Evolutionary conservation across 257 asterid genomes (phyloP), one percentile per base, ranked within the genome.

Genomic region (Ballota nigra): DNA sequence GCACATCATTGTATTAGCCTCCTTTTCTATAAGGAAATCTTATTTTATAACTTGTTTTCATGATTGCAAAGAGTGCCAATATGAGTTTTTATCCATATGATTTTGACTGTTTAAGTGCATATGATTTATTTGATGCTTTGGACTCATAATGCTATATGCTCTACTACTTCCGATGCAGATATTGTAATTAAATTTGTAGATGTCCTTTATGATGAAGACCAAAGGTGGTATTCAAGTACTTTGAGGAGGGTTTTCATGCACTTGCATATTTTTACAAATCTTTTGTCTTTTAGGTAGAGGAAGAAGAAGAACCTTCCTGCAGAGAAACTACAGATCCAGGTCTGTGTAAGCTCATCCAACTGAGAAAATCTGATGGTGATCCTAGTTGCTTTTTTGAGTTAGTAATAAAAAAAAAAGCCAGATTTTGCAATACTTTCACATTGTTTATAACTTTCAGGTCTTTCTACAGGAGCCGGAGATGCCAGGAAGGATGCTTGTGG

Each of bases 401-500:
- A 43, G 64, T 33, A 28, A 6, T 59, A 19, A 51, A 19, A 51
- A 34, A 41, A 29, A 43, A 40, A 59, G 53, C 67, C 6, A 62
- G 56, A 26, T 49, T 43, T 66, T 64, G 8, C 62, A 41, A 16
- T 60, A 62, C 49, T 8, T 31, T 67, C 23, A 33, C 24, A 56
- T 33, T 63, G 40, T 36, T 61, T n/a, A 59, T 71, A 47, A 55
- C 53, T 33, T 68, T 75, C 84, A 78, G 89, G 76, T 59, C 69
- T 74, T 69, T 71, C 75, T 69, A 55, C 74, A n/a, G 68, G 71
- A 59, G 43, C 61, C 10, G 45, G 23, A 53, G 73, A 40, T 60
- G 65, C 41, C 49, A 63, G 23, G 20, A 73, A 64, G 76, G 63
- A 52, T 52, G 26, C 55, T 60, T 53, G 36, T 78, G 71, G 63